Base-by-base conservation (phyloP, 2,329 filamentous ascomycete genomes). In the Penicillium paneum region DNA sequence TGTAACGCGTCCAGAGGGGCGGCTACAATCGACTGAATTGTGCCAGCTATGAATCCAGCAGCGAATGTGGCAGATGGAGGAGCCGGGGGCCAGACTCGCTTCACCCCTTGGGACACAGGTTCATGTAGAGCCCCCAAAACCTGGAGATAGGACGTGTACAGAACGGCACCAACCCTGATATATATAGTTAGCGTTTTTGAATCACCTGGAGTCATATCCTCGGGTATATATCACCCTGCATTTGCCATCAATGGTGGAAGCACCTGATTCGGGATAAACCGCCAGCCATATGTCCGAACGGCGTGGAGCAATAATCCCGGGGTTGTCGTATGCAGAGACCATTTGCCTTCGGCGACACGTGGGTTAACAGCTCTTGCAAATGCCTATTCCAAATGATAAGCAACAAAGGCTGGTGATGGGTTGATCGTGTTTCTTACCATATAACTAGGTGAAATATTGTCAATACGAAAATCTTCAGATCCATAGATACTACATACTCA, bases 291-390 rank as follows among this genome's bases (percentile, higher is more conserved):
- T n/a, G 77, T 78, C 56, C 77, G 77, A 40, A 87, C 75, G 8
- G 84, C 84, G 69, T 85, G 80, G n/a, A 79, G 76, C 34, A 87
- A 74, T 24, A 87, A 72, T 3, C 82, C 83, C 0, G 83, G 83
- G 4, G 83, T 84, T 19, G 82, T 86, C 62, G 80, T 81, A 61
- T 82, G 77, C 73, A 83, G 81, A 46, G 82, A 84, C 83, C 83
- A 86, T 54, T 71, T 69, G 11, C 67, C 68, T 48, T 72, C 71
- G 44, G 67, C 63, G 40, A 68, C 73, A 61, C 78, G 76, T 8
- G 84, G 84, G 62, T 83, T 84, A 65, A 87, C 83, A 55, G 83
- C 83, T 69, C 83, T 74, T 26, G 83, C 83, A 74, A 85, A 85
- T 51, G 82, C 83, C 81, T 83, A 60, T 57, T 48, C 34, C 36